Base-by-base conservation (phyloP, 805 yeast species). In the Saturnispora saitoi region DNA sequence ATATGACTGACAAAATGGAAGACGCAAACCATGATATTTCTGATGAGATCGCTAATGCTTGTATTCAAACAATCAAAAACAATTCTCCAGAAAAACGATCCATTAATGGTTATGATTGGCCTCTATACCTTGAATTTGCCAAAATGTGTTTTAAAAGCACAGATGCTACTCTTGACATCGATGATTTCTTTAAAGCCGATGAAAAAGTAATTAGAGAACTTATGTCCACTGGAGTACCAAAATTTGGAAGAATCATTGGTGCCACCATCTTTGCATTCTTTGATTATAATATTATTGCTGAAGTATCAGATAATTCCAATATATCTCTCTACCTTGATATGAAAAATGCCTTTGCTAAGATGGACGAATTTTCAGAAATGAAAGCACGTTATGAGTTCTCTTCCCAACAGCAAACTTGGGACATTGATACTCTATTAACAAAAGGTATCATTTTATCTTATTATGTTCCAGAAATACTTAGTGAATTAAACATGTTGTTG, bases 161-260 rank as follows among this genome's bases (percentile, higher is more conserved):
- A 2, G 38, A 32, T 22, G 22, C 38, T 17, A 34, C 38, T 17
- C 38, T 34, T 12, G 38, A 17, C 17, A n/a, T 34, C 17, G 38
- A 34, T 55, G 54, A 19, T 45, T 20, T 39, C 4, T 34, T 34
- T 17, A 12, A 8, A n/a, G 10, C 12, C 24, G 14, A 17, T 17
- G 28, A 24, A n/a, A n/a, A n/a, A n/a, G 15, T 19, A 15, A n/a
- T 4, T 32, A 20, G 14, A 1, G 6, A 17, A 34, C 8, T 17
- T 17, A n/a, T 12, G 7, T 8, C 17, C 10, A 17, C 7, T 15
- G 22, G 12, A 9, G 2, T 34, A 34, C 38, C 38, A 34, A 34
- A 15, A 34, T 12, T 34, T 34, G 38, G 38, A 8, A 17, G 38
- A 15, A 34, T 34, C 17, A 34, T 17, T 20, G 8, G 19, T 4